phyloP scores from a whole-genome alignment of 371 early-diverging fungal species.

The Globomyces sp. region DNA sequence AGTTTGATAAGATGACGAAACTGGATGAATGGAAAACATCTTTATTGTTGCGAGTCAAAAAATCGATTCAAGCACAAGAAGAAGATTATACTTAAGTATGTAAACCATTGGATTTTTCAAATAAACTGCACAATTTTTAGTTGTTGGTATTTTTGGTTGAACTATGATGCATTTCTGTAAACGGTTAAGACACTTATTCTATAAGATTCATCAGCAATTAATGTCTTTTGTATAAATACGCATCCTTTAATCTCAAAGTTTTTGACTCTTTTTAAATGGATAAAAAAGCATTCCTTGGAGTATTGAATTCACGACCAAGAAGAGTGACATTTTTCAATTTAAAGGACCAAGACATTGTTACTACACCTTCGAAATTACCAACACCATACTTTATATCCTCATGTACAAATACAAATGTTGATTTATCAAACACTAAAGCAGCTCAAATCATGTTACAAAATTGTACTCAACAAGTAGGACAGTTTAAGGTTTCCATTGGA shows the following conservation, averaged over 20 bases:
- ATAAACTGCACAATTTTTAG: too few relatives aligned
- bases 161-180: too few relatives aligned
- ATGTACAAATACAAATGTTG: not conserved
- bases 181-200: too few relatives aligned
- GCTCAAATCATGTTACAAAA: not conserved
- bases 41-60: constrained; percentile 85
- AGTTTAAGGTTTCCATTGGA: not conserved
- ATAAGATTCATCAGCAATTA: too few relatives aligned
- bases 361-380: not conserved
- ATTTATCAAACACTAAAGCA: not conserved
- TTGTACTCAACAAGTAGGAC: not conserved
- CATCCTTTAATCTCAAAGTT: too few relatives aligned
- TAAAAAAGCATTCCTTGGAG: too few relatives aligned
- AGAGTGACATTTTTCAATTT: not conserved
- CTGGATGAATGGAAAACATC: constrained; percentile 95
- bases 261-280: too few relatives aligned
- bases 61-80: constrained; percentile 59
- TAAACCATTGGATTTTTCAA: too few relatives aligned
- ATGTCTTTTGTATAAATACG: too few relatives aligned
- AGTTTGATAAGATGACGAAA: constrained; percentile 82
- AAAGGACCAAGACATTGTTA: not conserved
- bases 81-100: constrained; percentile 12
- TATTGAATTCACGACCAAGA: not conserved
- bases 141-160: too few relatives aligned
- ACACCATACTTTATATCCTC: not conserved